Evolutionary conservation across 345 rosid genomes (phyloP), one percentile per base, ranked within the genome.

Genomic region (Moricandia moricandioides): DNA sequence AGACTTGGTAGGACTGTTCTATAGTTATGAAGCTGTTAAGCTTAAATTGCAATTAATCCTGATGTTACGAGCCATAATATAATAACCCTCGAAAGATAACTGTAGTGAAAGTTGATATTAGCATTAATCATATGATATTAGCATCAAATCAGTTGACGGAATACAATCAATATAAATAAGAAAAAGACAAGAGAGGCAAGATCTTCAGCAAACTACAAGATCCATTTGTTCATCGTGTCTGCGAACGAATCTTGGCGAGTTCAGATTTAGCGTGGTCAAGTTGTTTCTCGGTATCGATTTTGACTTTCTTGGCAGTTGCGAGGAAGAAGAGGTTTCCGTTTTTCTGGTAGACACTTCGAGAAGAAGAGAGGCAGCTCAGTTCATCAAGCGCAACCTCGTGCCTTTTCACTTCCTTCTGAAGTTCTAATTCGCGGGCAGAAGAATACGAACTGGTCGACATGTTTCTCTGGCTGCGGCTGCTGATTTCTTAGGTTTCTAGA

Each of bases 311-410:
- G 0, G 75, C 0, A 5, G 72, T 10, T 0, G 80, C 57, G 67
- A 34, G 71, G 67, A 77, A 77, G 76, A 77, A 77, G 71, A 77
- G 80, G 18, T 77, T 77, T 1, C 71, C 70, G 40, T 16, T 71
- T 9, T 47, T 65, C 61, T 64, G 71, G 45, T 77, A 77, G n/a
- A 77, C 45, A 2, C 67, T 9, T 70, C 76, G 80, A 56, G 80
- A 77, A 70, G 72, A 77, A 45, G 80, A 65, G 55, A 70, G 76
- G 65, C 60, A 4, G 55, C 55, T 77, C 54, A 77, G 26, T 70
- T 77, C 80, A 24, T 77, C 80, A 4, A 77, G 1, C 11, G 71
- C 39, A 33, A 77, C 67, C 61, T 70, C 80, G 8, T 77, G 67
- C 54, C 80, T 77, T 43, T 65, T 77, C 17, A 70, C 16, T 52